These are phyloP conservation scores for Colletotrichum orchidophilum DNA, from an alignment of 2,329 filamentous ascomycete species.

Conservation along the genomic window DNA sequence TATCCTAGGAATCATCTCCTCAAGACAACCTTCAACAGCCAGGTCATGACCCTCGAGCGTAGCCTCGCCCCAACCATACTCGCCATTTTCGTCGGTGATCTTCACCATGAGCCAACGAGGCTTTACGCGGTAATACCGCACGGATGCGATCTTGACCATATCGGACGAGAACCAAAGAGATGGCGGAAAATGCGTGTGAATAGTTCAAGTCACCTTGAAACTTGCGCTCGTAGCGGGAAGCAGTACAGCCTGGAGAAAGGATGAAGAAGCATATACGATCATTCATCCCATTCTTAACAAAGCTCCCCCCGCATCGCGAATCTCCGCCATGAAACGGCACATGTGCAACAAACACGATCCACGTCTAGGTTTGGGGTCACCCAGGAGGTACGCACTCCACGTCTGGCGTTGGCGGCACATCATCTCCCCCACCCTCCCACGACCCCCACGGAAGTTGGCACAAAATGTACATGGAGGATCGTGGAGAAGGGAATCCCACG, in stretches of 20 bases:
- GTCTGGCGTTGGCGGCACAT: background rate
- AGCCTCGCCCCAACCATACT: slow-evolving; percentile 72
- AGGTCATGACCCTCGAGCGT: slow-evolving; percentile 73
- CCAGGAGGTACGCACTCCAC: background rate
- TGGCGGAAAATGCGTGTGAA: too few relatives aligned
- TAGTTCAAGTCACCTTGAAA: too few relatives aligned
- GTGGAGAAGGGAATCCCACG: background rate
- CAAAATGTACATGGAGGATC: background rate
- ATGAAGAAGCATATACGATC: background rate
- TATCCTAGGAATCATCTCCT: slow-evolving; percentile 67
- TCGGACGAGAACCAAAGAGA: background rate
- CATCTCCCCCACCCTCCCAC: slow-evolving; percentile 1
- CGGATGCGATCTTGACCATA: slow-evolving; percentile 59
- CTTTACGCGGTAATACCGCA: slow-evolving; percentile 74
- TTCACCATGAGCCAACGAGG: slow-evolving; percentile 77
- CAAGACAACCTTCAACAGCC: slow-evolving; percentile 71
- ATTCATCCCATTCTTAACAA: slow-evolving; percentile 16
- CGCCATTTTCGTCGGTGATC: slow-evolving; percentile 67
- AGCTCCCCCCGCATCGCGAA: background rate
- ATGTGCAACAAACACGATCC: background rate
- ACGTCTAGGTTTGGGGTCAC: background rate
- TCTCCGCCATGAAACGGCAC: background rate
- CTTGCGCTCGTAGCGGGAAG: background rate
- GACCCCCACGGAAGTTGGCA: slow-evolving; percentile 16
- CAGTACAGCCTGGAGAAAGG: background rate